Evolutionary conservation across 805 yeast genomes (phyloP).

Genomic region (Metschnikowia baotianmanensis): DNA sequence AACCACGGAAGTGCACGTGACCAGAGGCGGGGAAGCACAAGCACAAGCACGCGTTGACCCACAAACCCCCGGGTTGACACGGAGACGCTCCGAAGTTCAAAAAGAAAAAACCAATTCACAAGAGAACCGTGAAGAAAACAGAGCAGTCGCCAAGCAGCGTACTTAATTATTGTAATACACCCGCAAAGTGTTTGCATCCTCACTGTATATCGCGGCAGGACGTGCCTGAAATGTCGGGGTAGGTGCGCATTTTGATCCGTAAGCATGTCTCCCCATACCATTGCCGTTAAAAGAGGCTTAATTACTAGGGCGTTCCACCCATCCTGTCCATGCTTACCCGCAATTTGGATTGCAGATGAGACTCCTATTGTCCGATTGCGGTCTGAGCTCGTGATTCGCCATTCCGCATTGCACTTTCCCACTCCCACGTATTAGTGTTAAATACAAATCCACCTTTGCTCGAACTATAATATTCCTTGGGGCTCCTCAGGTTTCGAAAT

Average conservation of each 20-base stretch:
- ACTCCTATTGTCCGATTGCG: conserved; percentile 3
- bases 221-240: conserved; percentile 10
- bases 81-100: no score
- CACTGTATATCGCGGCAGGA: background rate
- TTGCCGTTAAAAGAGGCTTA: conserved; percentile 1
- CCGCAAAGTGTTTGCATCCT: background rate
- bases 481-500: background rate
- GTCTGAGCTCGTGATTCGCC: conserved; percentile 2
- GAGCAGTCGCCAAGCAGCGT: no score
- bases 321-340: conserved; percentile 5
- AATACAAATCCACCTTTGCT: background rate
- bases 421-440: background rate
- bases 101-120: no score
- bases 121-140: no score
- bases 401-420: conserved; percentile 5
- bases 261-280: conserved; percentile 6
- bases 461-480: conserved; percentile 1
- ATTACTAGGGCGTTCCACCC: background rate
- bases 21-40: no score
- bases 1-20: no score
- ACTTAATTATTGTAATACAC: background rate
- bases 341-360: background rate
- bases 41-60: no score
- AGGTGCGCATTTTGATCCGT: conserved; percentile 4
- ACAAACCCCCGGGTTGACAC: no score